Conservation (phyloP, 2,329 filamentous ascomycete species). For the Neurospora sp. region DNA sequence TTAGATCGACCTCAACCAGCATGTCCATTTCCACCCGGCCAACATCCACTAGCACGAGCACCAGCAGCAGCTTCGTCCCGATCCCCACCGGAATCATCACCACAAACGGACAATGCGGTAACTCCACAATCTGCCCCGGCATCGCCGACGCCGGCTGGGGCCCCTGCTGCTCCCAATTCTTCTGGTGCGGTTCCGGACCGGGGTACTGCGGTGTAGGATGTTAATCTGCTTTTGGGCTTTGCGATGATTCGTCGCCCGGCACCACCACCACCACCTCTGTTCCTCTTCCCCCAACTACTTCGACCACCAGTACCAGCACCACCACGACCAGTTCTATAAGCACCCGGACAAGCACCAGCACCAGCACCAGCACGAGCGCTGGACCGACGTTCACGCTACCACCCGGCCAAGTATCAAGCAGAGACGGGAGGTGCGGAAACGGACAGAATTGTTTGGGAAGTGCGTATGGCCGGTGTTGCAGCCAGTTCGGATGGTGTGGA, state of each 20-base stretch:
- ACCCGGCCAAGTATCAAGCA: slow-evolving; percentile 13
- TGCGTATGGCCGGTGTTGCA: slow-evolving; percentile 18
- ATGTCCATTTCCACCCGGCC: no score
- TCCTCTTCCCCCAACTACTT: background rate
- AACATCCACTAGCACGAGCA: background rate
- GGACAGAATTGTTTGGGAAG: slow-evolving; percentile 17
- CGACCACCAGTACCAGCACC: background rate
- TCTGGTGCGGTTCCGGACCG: slow-evolving; percentile 17
- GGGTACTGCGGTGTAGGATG: slow-evolving; percentile 20
- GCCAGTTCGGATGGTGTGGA: slow-evolving; percentile 20
- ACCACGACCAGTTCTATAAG: background rate
- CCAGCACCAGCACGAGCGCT: slow-evolving; percentile 4
- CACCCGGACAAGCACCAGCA: slow-evolving; percentile 5
- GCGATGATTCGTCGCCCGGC: slow-evolving; percentile 8
- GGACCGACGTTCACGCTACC: slow-evolving; percentile 11
- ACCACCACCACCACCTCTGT: background rate
- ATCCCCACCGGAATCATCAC: slow-evolving; percentile 6
- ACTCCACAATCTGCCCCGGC: slow-evolving; percentile 16
- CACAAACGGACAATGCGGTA: slow-evolving; percentile 19
- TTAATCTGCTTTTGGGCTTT: slow-evolving; percentile 16
- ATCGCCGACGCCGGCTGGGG: slow-evolving; percentile 16
- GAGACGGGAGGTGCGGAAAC: slow-evolving; percentile 18
- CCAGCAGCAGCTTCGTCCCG: background rate
- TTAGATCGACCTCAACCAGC: slow-evolving; percentile 2
- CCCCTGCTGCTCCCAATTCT: slow-evolving; percentile 20